These are phyloP conservation scores for Blastomyces gilchristii DNA, from an alignment of 2,329 filamentous ascomycete species.

Conservation along the genomic window DNA sequence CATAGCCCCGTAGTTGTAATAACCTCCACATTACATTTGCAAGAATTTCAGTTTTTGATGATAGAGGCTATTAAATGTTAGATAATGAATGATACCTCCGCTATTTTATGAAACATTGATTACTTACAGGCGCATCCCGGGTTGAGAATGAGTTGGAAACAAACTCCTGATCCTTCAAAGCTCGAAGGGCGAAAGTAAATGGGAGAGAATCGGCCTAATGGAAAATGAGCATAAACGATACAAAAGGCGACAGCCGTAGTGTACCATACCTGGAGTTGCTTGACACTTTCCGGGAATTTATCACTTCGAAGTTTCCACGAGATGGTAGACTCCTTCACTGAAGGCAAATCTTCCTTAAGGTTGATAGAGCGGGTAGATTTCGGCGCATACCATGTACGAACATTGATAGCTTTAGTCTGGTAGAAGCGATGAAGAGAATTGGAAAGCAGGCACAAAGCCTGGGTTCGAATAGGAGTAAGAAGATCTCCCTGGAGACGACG, in stretches of 20 bases:
- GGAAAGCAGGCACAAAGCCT: conserved; percentile 67
- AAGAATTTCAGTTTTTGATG: conserved; percentile 59
- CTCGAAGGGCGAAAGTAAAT: conserved; percentile 43
- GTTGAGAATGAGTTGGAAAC: conserved; percentile 56
- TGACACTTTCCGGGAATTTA: conserved; percentile 36
- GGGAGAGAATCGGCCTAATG: conserved; percentile 12
- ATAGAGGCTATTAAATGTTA: conserved; percentile 34
- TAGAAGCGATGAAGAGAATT: conserved; percentile 75
- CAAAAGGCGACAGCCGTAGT: not conserved
- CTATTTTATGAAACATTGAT: not conserved
- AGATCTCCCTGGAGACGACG: conserved; percentile 64
- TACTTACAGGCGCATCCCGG: conserved; percentile 38
- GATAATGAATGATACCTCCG: conserved; percentile 7
- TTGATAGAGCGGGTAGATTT: conserved; percentile 56
- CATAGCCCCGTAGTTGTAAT: conserved; percentile 76
- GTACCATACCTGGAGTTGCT: conserved; percentile 21
- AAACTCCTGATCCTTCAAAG: conserved; percentile 61
- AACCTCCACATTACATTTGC: conserved; percentile 79
- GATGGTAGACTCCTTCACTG: conserved; percentile 44
- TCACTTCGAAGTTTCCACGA: conserved; percentile 64
- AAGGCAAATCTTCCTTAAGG: conserved; percentile 44
- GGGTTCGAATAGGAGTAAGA: conserved; percentile 63
- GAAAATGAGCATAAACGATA: conserved; percentile 2
- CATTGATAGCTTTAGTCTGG: conserved; percentile 63
- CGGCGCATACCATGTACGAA: conserved; percentile 72